These are phyloP conservation scores for Lodderomyces oxycetoniae DNA, from an alignment of 1,139 yeast genomes.

Conservation along the genomic window DNA sequence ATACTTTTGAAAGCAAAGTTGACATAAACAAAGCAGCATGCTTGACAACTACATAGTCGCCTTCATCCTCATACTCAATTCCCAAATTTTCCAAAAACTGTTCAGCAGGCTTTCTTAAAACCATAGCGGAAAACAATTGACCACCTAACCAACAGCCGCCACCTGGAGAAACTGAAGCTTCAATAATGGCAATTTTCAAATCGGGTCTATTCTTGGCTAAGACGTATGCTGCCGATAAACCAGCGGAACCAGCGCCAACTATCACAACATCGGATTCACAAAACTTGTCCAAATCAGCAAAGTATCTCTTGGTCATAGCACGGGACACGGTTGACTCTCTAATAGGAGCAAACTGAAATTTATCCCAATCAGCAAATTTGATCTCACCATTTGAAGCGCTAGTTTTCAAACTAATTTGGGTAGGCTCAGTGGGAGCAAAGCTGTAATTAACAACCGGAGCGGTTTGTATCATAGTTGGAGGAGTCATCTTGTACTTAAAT, in stretches of 20 bases:
- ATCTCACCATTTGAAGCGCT: conserved; percentile 18
- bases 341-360: conserved; percentile 65
- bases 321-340: conserved; percentile 79
- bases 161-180: conserved; percentile 72
- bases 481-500: conserved; percentile 31
- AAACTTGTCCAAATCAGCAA: conserved; percentile 66
- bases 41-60: conserved; percentile 74
- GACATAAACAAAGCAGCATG: conserved; percentile 79
- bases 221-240: conserved; percentile 69
- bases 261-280: conserved; percentile 74
- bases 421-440: conserved; percentile 3
- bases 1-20: conserved; percentile 64
- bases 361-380: conserved; percentile 56
- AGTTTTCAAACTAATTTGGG: conserved; percentile 12
- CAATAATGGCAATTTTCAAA: conserved; percentile 68
- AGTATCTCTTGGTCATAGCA: conserved; percentile 77
- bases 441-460: conserved; percentile 15
- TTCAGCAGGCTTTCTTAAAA: conserved; percentile 74
- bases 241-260: conserved; percentile 78
- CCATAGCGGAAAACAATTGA: conserved; percentile 76
- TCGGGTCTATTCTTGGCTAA: conserved; percentile 75
- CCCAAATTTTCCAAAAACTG: conserved; percentile 61
- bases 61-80: conserved; percentile 71
- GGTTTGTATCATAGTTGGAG: conserved; percentile 34
- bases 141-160: conserved; percentile 84